These are phyloP conservation scores for Panaeolus papilionaceus DNA, from an alignment of 768 basidiomycete genomes.

Conservation along the genomic window DNA sequence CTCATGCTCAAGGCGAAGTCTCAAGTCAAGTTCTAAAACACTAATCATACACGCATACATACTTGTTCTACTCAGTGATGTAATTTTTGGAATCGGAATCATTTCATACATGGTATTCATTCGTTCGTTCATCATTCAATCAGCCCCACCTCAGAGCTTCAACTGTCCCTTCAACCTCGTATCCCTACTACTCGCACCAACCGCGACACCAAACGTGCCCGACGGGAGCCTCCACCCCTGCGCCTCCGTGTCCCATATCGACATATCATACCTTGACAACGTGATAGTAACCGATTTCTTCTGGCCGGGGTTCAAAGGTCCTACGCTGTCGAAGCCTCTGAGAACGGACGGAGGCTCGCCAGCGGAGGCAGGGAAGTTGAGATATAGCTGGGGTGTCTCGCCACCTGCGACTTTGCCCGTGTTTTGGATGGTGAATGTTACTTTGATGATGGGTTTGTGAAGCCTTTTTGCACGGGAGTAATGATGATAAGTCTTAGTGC, in stretches of 20 bases:
- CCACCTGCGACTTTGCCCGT: conserved; percentile 65
- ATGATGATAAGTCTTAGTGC: not conserved
- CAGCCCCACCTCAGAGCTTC: conserved; percentile 33
- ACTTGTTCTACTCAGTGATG: not conserved
- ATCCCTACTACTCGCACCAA: conserved; percentile 77
- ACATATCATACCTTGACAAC: conserved; percentile 73
- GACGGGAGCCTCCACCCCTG: conserved; percentile 80
- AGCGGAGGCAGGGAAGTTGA: conserved; percentile 67
- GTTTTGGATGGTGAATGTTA: conserved; percentile 72
- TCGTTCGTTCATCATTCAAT: not conserved
- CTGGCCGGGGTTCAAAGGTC: conserved; percentile 50
- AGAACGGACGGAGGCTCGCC: conserved; percentile 76
- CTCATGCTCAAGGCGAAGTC: too few species aligned
- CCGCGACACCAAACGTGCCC: conserved; percentile 64
- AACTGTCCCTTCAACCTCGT: conserved; percentile 50
- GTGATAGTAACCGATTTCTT: conserved; percentile 54
- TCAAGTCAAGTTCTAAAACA: not conserved
- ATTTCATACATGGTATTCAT: not conserved
- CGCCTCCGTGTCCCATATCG: conserved; percentile 74
- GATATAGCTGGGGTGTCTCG: conserved; percentile 81
- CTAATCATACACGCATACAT: not conserved
- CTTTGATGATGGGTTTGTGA: conserved; percentile 66
- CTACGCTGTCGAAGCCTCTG: conserved; percentile 71
- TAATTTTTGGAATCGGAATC: not conserved
- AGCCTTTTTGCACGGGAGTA: conserved; percentile 47